These are phyloP conservation scores for Aspergillus phoenicis DNA, from an alignment of 2,329 filamentous ascomycete species.

Conservation along the genomic window DNA sequence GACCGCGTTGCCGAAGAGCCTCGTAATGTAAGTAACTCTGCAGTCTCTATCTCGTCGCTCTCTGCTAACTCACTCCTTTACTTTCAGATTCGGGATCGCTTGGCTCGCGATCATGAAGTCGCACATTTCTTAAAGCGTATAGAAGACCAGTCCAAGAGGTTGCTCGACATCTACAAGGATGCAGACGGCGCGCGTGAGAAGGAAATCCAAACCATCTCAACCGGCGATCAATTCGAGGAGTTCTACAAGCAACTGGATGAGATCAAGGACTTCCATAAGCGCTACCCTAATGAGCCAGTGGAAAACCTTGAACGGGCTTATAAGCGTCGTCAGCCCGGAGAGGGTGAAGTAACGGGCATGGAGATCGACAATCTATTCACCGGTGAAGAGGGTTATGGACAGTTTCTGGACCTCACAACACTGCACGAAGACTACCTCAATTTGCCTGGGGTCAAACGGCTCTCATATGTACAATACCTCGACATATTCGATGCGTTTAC, in stretches of 20 bases:
- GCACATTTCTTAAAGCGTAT: slow-evolving; percentile 84
- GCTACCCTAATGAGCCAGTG: slow-evolving; percentile 90
- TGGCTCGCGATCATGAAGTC: slow-evolving; percentile 91
- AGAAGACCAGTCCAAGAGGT: slow-evolving; percentile 77
- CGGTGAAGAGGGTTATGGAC: slow-evolving; percentile 89
- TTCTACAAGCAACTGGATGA: slow-evolving; percentile 84
- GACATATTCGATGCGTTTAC: slow-evolving; percentile 87
- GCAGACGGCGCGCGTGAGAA: slow-evolving; percentile 68
- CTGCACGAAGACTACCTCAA: slow-evolving; percentile 90
- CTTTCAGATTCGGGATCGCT: slow-evolving; percentile 78
- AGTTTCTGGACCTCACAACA: slow-evolving; percentile 84
- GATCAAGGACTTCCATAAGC: slow-evolving; percentile 83
- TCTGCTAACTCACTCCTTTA: slow-evolving; percentile 23
- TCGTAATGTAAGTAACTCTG: slow-evolving; percentile 67
- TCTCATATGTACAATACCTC: slow-evolving; percentile 90
- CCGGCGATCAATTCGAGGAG: slow-evolving; percentile 82
- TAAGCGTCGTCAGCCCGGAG: slow-evolving; percentile 68
- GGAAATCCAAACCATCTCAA: slow-evolving; percentile 82
- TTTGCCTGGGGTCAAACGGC: slow-evolving; percentile 78
- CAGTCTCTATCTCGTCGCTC: slow-evolving; percentile 3
- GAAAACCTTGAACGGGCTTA: slow-evolving; percentile 95
- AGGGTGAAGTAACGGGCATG: slow-evolving; percentile 63
- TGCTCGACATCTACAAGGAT: slow-evolving; percentile 84
- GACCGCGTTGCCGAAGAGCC: slow-evolving; percentile 89
- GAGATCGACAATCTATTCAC: slow-evolving; percentile 91